A percentile compares a stretch with the other conserved stretches of the same genome.
These are phyloP conservation scores for Phaeosphaeriaceae sp. DNA, from an alignment of 2,329 filamentous ascomycete genomes.

Conservation along the genomic window DNA sequence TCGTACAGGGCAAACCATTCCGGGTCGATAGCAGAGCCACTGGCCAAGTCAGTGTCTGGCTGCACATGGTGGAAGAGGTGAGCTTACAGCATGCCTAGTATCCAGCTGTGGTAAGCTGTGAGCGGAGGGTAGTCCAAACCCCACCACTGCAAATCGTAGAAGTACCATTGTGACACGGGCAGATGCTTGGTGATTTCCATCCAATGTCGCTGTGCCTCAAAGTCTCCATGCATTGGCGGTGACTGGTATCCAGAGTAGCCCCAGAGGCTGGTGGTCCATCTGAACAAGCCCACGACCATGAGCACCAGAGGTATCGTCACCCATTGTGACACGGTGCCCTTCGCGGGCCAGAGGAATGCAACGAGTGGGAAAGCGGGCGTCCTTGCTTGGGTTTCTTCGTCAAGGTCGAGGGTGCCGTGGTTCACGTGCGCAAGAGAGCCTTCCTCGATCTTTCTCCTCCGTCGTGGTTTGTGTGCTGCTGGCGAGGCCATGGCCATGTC, in stretches of 20 bases:
- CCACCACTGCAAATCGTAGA: conserved; percentile 97
- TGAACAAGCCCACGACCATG: conserved; percentile 88
- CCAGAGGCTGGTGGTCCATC: conserved; percentile 93
- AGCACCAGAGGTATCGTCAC: conserved; percentile 85
- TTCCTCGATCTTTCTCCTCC: conserved; percentile 52
- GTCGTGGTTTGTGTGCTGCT: conserved; percentile 50
- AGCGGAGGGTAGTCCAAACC: conserved; percentile 96
- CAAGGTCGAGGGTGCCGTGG: conserved; percentile 54
- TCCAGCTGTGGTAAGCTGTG: conserved; percentile 97
- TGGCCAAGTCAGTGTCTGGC: conserved; percentile 37
- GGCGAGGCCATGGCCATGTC: conserved; percentile 39
- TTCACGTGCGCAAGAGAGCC: conserved; percentile 47
- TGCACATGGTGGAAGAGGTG: neutral
- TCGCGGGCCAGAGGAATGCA: conserved; percentile 92
- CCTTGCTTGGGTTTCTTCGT: conserved; percentile 54
- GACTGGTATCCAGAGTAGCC: conserved; percentile 87
- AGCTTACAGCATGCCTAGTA: conserved; percentile 79
- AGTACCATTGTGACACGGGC: conserved; percentile 95
- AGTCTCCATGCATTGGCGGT: conserved; percentile 94
- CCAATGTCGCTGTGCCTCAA: conserved; percentile 98
- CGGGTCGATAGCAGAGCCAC: conserved; percentile 77
- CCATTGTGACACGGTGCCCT: conserved; percentile 88
- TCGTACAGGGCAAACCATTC: conserved; percentile 86
- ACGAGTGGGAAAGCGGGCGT: conserved; percentile 85
- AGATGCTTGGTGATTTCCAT: conserved; percentile 94